These are phyloP conservation scores for Nadsonia commutata DNA, from an alignment of 1,139 yeast species.

Conservation along the genomic window DNA sequence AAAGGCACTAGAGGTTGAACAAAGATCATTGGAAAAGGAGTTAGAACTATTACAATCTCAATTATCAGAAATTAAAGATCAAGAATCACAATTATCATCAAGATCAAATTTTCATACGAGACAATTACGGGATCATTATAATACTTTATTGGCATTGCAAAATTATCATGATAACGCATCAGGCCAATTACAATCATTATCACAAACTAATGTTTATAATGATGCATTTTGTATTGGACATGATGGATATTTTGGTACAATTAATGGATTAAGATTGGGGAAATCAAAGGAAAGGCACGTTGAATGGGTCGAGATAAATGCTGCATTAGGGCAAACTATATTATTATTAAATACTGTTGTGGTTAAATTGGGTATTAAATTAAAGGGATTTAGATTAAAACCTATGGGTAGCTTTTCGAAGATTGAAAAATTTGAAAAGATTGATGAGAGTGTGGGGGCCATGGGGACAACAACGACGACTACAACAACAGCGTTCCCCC, in stretches of 20 bases:
- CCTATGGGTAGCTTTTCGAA: constrained; percentile 82
- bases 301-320: constrained; percentile 86
- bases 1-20: constrained; percentile 22
- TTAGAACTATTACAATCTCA: constrained; percentile 12
- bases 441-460: neutral
- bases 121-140: neutral
- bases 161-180: constrained; percentile 8
- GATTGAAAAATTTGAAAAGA: constrained; percentile 44
- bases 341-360: constrained; percentile 53
- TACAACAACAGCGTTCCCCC: constrained; percentile 12
- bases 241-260: constrained; percentile 74
- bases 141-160: neutral
- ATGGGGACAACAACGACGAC: neutral
- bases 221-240: constrained; percentile 72
- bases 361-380: constrained; percentile 38
- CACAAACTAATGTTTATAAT: constrained; percentile 66
- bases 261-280: constrained; percentile 75
- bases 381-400: constrained; percentile 47
- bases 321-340: constrained; percentile 79
- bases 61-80: constrained; percentile 2
- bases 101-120: constrained; percentile 1
- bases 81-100: constrained; percentile 3
- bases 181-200: constrained; percentile 45
- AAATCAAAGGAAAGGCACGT: constrained; percentile 37
- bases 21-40: constrained; percentile 21